A percentile compares a stretch with the other conserved stretches of the same genome.
These are phyloP conservation scores for Tulasnella sp. DNA, from an alignment of 768 basidiomycete species.

Conservation along the genomic window DNA sequence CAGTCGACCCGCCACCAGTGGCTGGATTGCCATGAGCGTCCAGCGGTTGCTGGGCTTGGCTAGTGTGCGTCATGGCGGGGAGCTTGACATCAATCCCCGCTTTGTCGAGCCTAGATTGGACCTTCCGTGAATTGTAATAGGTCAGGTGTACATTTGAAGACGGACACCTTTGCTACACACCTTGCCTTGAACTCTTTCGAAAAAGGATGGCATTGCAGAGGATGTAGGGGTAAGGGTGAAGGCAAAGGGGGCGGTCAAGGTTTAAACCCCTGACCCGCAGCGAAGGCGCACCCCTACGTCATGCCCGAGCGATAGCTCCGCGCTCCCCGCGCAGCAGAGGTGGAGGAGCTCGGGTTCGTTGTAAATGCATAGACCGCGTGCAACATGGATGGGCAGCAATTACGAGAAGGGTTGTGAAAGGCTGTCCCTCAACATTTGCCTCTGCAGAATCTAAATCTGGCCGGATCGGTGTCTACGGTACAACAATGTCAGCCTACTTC, in stretches of 20 bases:
- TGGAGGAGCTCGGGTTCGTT: too few species aligned
- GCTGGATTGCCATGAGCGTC: slow-evolving; percentile 7
- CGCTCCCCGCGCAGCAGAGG: too few species aligned
- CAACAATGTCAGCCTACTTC: too few species aligned
- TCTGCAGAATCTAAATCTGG: too few species aligned
- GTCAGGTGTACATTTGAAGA: not conserved
- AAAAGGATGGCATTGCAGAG: not conserved
- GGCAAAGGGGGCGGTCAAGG: not conserved
- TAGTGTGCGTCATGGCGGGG: slow-evolving; percentile 7
- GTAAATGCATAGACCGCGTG: too few species aligned
- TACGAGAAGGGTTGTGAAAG: too few species aligned
- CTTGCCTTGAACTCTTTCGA: not conserved
- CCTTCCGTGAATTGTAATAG: not conserved
- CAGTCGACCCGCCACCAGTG: not conserved
- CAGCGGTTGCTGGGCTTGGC: slow-evolving; percentile 15
- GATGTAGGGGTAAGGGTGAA: not conserved
- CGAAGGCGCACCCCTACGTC: not conserved
- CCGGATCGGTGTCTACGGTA: too few species aligned
- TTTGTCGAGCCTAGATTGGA: not conserved
- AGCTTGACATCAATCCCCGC: slow-evolving; percentile 16
- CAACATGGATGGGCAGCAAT: too few species aligned
- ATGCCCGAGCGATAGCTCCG: not conserved
- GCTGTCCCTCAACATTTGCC: too few species aligned
- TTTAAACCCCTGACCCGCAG: slow-evolving; percentile 2
- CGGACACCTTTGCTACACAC: not conserved